These are phyloP conservation scores for Pseudozyma hubeiensis DNA, from an alignment of 1,284 basidiomycete genomes.

Conservation along the genomic window DNA sequence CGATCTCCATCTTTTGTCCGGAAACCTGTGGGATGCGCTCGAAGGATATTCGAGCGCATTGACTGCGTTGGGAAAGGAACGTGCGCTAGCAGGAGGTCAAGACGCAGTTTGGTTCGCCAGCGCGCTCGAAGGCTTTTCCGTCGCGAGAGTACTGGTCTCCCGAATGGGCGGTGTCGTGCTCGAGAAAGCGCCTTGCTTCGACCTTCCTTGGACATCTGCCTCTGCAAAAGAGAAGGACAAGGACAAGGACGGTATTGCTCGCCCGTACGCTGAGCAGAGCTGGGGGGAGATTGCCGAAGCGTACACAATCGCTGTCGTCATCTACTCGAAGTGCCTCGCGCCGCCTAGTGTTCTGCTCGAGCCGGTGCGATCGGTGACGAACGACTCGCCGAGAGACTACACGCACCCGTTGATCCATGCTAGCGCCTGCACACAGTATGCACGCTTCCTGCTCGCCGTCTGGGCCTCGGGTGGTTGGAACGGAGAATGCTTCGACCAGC, in stretches of 20 bases:
- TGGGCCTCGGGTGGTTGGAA: constrained; percentile 67
- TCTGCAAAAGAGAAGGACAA: constrained; percentile 51
- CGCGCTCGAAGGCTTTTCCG: constrained; percentile 67
- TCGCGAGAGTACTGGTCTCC: constrained; percentile 55
- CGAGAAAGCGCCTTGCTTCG: constrained; percentile 58
- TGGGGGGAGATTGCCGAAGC: constrained; percentile 67
- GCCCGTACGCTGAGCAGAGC: constrained; percentile 46
- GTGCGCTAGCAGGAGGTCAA: constrained; percentile 66
- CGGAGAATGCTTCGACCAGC: constrained; percentile 66
- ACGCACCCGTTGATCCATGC: constrained; percentile 67
- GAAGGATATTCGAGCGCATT: constrained; percentile 57
- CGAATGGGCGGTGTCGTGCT: constrained; percentile 62
- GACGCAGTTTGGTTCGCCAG: constrained; percentile 68
- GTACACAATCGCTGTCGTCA: constrained; percentile 60
- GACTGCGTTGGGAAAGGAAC: constrained; percentile 53
- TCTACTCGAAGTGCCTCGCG: constrained; percentile 66
- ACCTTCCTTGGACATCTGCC: constrained; percentile 38
- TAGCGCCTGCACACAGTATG: constrained; percentile 60
- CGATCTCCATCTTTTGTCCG: constrained; percentile 58
- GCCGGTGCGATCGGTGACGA: constrained; percentile 53
- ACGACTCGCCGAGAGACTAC: constrained; percentile 65
- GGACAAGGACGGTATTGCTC: constrained; percentile 50
- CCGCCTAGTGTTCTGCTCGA: constrained; percentile 61
- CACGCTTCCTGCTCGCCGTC: constrained; percentile 64
- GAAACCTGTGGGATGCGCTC: constrained; percentile 64